These are phyloP conservation scores for Lentinula edodes DNA, from an alignment of 768 basidiomycete species.

Conservation along the genomic window DNA sequence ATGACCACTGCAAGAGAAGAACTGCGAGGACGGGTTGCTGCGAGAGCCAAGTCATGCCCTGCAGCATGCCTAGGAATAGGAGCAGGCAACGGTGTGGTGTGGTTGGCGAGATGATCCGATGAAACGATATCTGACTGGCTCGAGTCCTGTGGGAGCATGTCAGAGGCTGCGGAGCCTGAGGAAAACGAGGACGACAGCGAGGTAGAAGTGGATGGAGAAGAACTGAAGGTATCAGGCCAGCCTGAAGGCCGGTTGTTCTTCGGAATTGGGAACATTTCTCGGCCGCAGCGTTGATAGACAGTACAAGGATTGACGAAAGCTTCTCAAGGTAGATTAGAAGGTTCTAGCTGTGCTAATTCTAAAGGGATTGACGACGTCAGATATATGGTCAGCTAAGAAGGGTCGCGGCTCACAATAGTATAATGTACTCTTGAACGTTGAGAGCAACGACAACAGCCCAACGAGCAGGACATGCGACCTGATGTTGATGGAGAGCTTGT, in stretches of 20 bases:
- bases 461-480: constrained; percentile 6
- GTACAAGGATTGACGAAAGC: background rate
- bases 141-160: constrained; percentile 32
- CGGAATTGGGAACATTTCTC: background rate
- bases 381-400: background rate
- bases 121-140: constrained; percentile 34
- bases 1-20: constrained; percentile 26
- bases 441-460: background rate
- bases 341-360: constrained; percentile 7
- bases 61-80: constrained; percentile 24
- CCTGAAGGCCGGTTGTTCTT: constrained; percentile 5
- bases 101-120: constrained; percentile 34
- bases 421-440: constrained; percentile 7
- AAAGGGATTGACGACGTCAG: background rate
- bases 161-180: constrained; percentile 31
- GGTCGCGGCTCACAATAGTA: constrained; percentile 6
- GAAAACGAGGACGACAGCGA: constrained; percentile 40
- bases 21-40: constrained; percentile 22
- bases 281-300: constrained; percentile 3
- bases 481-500: constrained; percentile 5
- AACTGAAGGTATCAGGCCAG: constrained; percentile 24
- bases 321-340: constrained; percentile 5
- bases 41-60: constrained; percentile 15
- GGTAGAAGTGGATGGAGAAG: constrained; percentile 29
- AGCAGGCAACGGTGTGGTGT: constrained; percentile 13